Base-by-base conservation (phyloP, 2,329 filamentous ascomycete species). In the Penicillium sp. region DNA sequence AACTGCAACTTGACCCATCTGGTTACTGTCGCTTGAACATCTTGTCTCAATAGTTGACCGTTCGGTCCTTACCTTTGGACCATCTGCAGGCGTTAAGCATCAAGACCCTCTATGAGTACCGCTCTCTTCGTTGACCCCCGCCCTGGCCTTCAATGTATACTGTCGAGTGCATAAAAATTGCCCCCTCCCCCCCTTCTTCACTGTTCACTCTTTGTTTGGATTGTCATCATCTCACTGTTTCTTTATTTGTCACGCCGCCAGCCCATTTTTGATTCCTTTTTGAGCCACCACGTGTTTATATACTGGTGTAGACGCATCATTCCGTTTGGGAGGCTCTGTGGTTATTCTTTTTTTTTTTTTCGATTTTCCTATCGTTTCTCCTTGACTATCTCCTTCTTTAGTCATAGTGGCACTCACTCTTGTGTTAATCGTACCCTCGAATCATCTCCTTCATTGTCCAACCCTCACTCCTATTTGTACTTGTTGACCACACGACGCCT, bases 291-390 rank as follows among this genome's bases (percentile, higher is more conserved):
- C 71, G 67, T 69, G 66, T 64, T 68, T 65, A 66, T 66, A 66
- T 68, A 64, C 62, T 57, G 61, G 56, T 70, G 61, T 70, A 70
- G 65, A 67, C 66, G 65, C 69, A 69, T 69, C 60, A 65, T 72
- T 67, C 65, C 65, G 58, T 68, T 71, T 73, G 72, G 72, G 71
- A 69, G 73, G 71, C 68, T 71, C 60, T 69, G 66, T 73, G 64
- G 66, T 69, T 67, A 62, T 68, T 68, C 67, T 70, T 62, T 47
- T 66, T 60, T 55, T n/a, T n/a, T 62, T 60, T 49, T 52, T 54
- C 54, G 48, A 50, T 56, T 61, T 44, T 48, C 62, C 49, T 57
- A 57, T 63, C 58, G 46, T 55, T 66, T 41, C 58, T 62, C 26
- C 30, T 57, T 49, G 65, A 63, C 47, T 59, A 58, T 56, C 23